phyloP scores from a whole-genome alignment of 2,329 filamentous ascomycete species.

The Sporothrix phasma region DNA sequence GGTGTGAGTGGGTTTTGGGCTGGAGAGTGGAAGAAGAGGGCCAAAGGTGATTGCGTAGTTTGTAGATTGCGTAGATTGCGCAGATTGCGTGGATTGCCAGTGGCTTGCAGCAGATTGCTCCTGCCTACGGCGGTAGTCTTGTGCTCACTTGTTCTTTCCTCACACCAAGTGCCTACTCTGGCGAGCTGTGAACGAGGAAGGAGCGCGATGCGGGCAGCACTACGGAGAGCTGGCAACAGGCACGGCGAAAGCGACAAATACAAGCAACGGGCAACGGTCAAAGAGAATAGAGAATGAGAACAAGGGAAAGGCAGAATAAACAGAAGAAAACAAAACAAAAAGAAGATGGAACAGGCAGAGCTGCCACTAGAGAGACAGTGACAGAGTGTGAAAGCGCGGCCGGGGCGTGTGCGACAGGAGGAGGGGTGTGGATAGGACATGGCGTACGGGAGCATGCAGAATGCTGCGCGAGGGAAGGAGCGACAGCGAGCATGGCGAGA shows the following conservation, averaged over 20 bases:
- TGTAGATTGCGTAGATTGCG: background rate
- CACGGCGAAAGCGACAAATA: too few relatives aligned
- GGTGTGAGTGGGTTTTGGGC: background rate
- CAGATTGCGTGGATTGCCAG: background rate
- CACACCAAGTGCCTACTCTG: too few relatives aligned
- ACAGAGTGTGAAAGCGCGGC: background rate
- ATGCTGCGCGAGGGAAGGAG: background rate
- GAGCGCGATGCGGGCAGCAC: too few relatives aligned
- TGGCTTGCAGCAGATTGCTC: background rate
- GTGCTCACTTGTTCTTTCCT: too few relatives aligned
- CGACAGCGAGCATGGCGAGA: background rate
- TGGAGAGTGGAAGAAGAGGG: background rate
- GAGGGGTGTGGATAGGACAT: background rate
- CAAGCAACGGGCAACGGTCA: too few relatives aligned
- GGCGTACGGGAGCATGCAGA: background rate
- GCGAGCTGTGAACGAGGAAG: too few relatives aligned
- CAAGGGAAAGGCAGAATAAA: too few relatives aligned
- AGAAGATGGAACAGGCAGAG: background rate
- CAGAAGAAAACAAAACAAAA: too few relatives aligned
- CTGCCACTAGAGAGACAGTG: background rate
- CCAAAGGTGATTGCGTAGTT: too few relatives aligned
- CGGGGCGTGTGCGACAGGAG: conserved; percentile 1
- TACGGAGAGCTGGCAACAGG: too few relatives aligned
- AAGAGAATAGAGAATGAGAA: too few relatives aligned
- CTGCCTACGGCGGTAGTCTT: too few relatives aligned